phyloP scores from a whole-genome alignment of 805 yeast species.

The Wickerhamomyces hampshirensis region DNA sequence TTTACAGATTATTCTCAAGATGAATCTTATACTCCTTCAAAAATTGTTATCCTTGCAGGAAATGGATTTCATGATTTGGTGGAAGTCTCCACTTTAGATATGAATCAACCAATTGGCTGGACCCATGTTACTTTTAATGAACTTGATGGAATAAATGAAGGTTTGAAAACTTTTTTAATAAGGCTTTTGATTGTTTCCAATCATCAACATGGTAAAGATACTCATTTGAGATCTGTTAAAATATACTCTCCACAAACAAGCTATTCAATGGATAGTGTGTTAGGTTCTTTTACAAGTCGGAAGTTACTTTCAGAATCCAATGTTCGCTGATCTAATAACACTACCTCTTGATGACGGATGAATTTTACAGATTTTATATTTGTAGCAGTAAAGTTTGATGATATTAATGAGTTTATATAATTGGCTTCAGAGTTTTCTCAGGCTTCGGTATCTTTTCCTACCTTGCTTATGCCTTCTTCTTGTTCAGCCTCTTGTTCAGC shows the following conservation, averaged over 20 bases:
- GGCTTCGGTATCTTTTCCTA: too few relatives aligned
- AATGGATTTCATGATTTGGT: slow-evolving; percentile 73
- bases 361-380: too few relatives aligned
- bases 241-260: slow-evolving; percentile 41
- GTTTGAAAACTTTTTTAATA: slow-evolving; percentile 62
- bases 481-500: neutral
- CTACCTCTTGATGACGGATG: too few relatives aligned
- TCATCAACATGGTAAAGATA: slow-evolving; percentile 94
- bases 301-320: slow-evolving; percentile 20
- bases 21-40: slow-evolving; percentile 89
- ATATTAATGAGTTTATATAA: too few relatives aligned
- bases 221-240: slow-evolving; percentile 77
- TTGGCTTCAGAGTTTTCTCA: too few relatives aligned
- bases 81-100: slow-evolving; percentile 55
- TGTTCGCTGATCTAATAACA: slow-evolving; percentile 11
- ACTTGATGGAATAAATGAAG: slow-evolving; percentile 33
- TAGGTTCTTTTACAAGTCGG: slow-evolving; percentile 23
- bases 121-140: slow-evolving; percentile 49
- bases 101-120: slow-evolving; percentile 78
- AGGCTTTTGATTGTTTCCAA: slow-evolving; percentile 64
- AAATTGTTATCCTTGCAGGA: slow-evolving; percentile 63
- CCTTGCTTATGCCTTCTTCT: neutral
- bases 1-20: slow-evolving; percentile 70
- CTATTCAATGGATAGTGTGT: slow-evolving; percentile 20
- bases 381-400: too few relatives aligned